phyloP scores from a whole-genome alignment of 1,284 basidiomycete genomes.

The Fomitopsis pinicola region DNA sequence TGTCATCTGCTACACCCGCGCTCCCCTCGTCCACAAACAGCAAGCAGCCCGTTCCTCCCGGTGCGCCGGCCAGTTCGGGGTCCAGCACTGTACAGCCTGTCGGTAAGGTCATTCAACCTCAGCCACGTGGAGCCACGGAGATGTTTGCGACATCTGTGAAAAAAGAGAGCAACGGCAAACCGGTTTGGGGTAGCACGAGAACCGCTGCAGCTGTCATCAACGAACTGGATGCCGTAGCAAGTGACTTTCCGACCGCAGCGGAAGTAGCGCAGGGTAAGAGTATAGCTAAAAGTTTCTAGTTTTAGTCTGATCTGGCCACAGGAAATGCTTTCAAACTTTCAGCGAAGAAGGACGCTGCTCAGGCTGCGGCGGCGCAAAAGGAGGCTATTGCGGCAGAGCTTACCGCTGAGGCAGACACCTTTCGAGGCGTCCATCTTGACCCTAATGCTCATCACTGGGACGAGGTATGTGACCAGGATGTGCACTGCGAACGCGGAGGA shows the following conservation, averaged over 20 bases:
- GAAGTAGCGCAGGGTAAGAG: conserved; percentile 79
- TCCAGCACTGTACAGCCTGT: conserved; percentile 42
- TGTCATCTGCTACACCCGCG: conserved; percentile 46
- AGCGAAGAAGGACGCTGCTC: conserved; percentile 28
- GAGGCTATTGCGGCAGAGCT: conserved; percentile 64
- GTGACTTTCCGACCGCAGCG: conserved; percentile 88
- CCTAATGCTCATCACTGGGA: conserved; percentile 96
- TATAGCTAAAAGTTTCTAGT: not conserved
- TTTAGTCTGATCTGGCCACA: conserved; percentile 12
- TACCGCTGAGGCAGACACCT: conserved; percentile 81
- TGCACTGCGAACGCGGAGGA: conserved; percentile 3
- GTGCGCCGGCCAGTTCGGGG: conserved; percentile 21
- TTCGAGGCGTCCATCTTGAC: conserved; percentile 86
- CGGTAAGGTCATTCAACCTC: conserved; percentile 68
- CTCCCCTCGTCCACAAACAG: conserved; percentile 31
- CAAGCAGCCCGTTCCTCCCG: conserved; percentile 22
- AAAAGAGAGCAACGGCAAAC: conserved; percentile 44
- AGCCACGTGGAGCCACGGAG: conserved; percentile 41
- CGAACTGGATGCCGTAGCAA: conserved; percentile 38
- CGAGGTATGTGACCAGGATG: conserved; percentile 57
- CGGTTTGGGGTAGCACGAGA: conserved; percentile 62
- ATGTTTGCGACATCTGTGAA: conserved; percentile 31
- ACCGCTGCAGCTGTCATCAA: conserved; percentile 27
- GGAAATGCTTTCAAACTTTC: conserved; percentile 22
- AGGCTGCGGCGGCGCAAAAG: conserved; percentile 45